Percentiles rank a stretch among this genome's conserved stretches.
Conservation (phyloP, 306 rosid genomes). For the Vicia faba region DNA sequence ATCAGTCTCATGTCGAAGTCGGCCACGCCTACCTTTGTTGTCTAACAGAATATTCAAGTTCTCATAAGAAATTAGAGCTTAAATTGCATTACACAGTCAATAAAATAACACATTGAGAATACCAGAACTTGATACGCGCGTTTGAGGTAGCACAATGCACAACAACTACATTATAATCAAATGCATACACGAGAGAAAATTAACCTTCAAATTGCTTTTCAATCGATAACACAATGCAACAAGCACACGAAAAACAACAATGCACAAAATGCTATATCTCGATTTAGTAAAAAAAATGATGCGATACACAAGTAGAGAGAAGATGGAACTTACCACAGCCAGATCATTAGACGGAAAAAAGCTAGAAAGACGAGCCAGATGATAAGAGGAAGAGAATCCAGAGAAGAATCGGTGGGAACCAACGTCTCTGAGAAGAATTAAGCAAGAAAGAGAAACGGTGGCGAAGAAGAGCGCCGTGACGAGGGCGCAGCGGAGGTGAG, state of each 20-base stretch:
- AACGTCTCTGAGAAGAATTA: conserved; percentile 51
- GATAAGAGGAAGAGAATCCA: conserved; percentile 45
- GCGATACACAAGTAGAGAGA: neutral
- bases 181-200: neutral
- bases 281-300: neutral
- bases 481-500: conserved; percentile 39
- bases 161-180: conserved; percentile 7
- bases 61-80: conserved; percentile 22
- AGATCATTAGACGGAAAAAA: conserved; percentile 40
- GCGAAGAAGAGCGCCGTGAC: conserved; percentile 48
- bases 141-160: conserved; percentile 25
- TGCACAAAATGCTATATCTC: neutral
- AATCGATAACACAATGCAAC: neutral
- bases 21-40: no score
- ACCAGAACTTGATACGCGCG: neutral
- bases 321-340: conserved; percentile 47
- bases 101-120: conserved; percentile 5
- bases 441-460: conserved; percentile 53
- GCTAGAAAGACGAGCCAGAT: conserved; percentile 36
- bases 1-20: no score
- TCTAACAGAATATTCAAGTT: conserved; percentile 15
- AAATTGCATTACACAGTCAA: conserved; percentile 24
- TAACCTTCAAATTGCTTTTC: conserved; percentile 12
- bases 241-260: conserved; percentile 16
- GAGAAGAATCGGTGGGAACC: conserved; percentile 52